phyloP scores from a whole-genome alignment of 2,329 filamentous ascomycete genomes.

The Trichoderma brevicompactum region DNA sequence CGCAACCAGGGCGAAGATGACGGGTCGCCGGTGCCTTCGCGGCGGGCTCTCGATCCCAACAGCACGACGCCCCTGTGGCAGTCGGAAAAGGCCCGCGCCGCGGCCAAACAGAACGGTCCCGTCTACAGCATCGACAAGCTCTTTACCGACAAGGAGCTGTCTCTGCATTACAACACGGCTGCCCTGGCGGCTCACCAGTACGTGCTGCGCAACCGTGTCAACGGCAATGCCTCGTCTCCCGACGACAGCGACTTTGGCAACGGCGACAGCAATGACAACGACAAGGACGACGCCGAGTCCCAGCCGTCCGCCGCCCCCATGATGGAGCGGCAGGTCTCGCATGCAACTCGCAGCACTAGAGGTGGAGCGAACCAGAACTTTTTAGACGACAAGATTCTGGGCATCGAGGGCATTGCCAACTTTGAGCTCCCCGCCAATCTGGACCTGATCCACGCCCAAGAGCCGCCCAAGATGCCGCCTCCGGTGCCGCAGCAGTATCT shows the following conservation, averaged over 20 bases:
- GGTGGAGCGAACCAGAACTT: slow-evolving; percentile 59
- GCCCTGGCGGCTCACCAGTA: slow-evolving; percentile 66
- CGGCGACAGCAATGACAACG: slow-evolving; percentile 55
- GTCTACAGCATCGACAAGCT: slow-evolving; percentile 71
- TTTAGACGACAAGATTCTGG: slow-evolving; percentile 61
- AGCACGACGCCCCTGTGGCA: slow-evolving; percentile 66
- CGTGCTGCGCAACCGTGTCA: slow-evolving; percentile 60
- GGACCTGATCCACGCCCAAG: slow-evolving; percentile 58
- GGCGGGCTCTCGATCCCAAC: slow-evolving; percentile 59
- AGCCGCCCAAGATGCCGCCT: slow-evolving; percentile 62
- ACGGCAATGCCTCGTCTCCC: slow-evolving; percentile 55
- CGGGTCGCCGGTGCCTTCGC: slow-evolving; percentile 63
- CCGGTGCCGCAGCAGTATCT: slow-evolving; percentile 62
- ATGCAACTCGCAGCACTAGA: slow-evolving; percentile 66
- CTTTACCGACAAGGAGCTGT: slow-evolving; percentile 71
- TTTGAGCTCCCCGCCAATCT: slow-evolving; percentile 64
- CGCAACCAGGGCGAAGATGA: slow-evolving; percentile 64
- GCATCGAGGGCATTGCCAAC: slow-evolving; percentile 63
- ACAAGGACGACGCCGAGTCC: slow-evolving; percentile 54
- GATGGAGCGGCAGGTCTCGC: slow-evolving; percentile 68
- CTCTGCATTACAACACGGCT: slow-evolving; percentile 66
- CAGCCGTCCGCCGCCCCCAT: slow-evolving; percentile 56
- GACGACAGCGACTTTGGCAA: slow-evolving; percentile 60
- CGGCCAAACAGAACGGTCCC: slow-evolving; percentile 61
- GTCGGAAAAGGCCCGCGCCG: slow-evolving; percentile 59